Base-by-base conservation (phyloP, 148 eudicot species). In the Chenopodium suecicum region DNA sequence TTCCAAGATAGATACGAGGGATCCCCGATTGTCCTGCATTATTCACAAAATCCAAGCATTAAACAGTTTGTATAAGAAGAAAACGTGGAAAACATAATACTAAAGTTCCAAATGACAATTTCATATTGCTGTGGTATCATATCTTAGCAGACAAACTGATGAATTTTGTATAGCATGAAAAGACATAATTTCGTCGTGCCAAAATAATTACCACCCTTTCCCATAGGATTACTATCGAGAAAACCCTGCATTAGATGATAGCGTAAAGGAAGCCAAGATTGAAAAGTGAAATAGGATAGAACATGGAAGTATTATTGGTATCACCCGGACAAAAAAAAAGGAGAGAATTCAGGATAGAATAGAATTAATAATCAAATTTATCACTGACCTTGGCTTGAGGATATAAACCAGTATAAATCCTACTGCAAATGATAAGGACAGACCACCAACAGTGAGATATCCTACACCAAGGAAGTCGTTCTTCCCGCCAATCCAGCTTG, bases 401-500 rank as follows among this genome's bases (percentile, higher is more conserved):
- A 93, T 25, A 78, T 92, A 92, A 47, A 88, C 50, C 72, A 90
- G 75, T 56, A 87, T 86, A 85, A 90, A 95, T 82, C 83, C 83
- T 70, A 88, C 25, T 79, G 96, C 94, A 67, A 91, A 48, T 78
- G 86, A 74, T 72, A 95, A 83, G 85, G 88, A 91, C 37, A 92
- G 63, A 47, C 93, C 93, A 25, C 98, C 98, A 81, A 93, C 89
- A 22, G 84, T 67, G 27, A 95, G 83, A 83, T 91, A 95, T 75
- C 89, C 97, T 44, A 85, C 80, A 11, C 98, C 98, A 8, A 93
- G 89, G 50, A 90, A 93, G 65, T 82, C 82, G 70, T 91, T 95
- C 79, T 89, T 95, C 22, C 98, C 98, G 41, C 97, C 98, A 75
- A 89, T 91, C 98, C 98, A 95, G 73, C 90, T 91, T 76, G 98